Conservation (phyloP, 768 basidiomycete genomes). For the Cantharellus anzutake region DNA sequence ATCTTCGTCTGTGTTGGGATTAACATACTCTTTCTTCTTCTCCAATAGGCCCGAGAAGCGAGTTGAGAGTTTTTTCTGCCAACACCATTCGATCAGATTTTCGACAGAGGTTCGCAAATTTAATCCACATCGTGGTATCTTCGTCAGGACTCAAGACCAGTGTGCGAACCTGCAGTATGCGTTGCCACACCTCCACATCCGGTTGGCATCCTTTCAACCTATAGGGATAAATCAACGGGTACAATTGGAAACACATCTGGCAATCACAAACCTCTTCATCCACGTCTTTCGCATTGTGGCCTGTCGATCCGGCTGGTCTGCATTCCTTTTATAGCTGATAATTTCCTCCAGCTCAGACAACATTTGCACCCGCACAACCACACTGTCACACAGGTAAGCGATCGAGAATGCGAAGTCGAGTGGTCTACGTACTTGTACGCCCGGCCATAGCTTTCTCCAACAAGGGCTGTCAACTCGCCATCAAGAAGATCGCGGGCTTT, state of each 20-base stretch:
- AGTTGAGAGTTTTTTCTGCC: constrained; percentile 93
- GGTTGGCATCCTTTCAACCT: constrained; percentile 92
- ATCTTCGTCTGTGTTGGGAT: constrained; percentile 17
- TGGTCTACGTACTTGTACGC: constrained; percentile 67
- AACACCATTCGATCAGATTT: constrained; percentile 88
- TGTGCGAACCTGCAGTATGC: constrained; percentile 87
- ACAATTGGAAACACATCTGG: not conserved
- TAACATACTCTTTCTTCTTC: constrained; percentile 5
- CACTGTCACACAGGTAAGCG: constrained; percentile 25
- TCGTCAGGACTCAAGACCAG: constrained; percentile 85
- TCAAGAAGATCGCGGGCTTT: constrained; percentile 86
- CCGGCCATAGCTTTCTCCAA: constrained; percentile 91
- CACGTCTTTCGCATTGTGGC: constrained; percentile 81
- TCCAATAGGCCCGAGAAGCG: constrained; percentile 45
- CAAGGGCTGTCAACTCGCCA: constrained; percentile 75
- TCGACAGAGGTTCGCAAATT: constrained; percentile 93
- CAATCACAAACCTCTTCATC: constrained; percentile 64
- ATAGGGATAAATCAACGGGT: not conserved
- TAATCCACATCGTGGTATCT: constrained; percentile 96
- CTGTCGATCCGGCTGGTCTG: constrained; percentile 88
- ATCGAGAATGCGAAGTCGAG: constrained; percentile 7
- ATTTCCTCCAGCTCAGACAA: constrained; percentile 96
- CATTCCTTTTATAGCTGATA: constrained; percentile 84
- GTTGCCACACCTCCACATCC: constrained; percentile 98
- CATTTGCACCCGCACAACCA: constrained; percentile 96